These are phyloP conservation scores for Lipomyces yarrowii DNA, from an alignment of 1,139 yeast genomes.

Conservation along the genomic window DNA sequence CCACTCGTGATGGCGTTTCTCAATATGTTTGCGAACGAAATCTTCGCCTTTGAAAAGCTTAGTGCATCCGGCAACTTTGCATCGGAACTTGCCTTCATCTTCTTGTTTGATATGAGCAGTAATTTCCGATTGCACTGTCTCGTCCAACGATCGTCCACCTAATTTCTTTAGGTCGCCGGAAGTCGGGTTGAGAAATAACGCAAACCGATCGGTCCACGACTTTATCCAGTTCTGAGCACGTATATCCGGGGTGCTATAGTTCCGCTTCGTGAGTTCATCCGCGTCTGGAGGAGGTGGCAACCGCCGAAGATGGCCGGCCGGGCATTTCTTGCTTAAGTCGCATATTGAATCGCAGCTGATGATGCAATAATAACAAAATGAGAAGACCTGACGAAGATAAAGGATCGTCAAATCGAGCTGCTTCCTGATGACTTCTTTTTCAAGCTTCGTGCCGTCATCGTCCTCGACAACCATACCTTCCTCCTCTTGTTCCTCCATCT, in stretches of 20 bases:
- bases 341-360: slow-evolving; percentile 29
- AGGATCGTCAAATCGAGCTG: slow-evolving; percentile 30
- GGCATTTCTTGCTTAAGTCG: slow-evolving; percentile 28
- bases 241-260: slow-evolving; percentile 10
- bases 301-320: slow-evolving; percentile 28
- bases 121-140: slow-evolving; percentile 22
- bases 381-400: slow-evolving; percentile 31
- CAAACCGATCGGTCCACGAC: slow-evolving; percentile 28
- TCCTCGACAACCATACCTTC: slow-evolving; percentile 28
- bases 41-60: slow-evolving; percentile 35
- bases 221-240: slow-evolving; percentile 24
- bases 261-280: slow-evolving; percentile 4
- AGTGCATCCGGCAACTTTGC: slow-evolving; percentile 33
- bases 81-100: slow-evolving; percentile 33
- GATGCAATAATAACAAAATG: slow-evolving; percentile 32
- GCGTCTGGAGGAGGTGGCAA: slow-evolving; percentile 11
- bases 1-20: slow-evolving; percentile 34
- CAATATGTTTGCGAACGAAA: slow-evolving; percentile 34
- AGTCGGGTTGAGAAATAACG: slow-evolving; percentile 26
- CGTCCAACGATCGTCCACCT: slow-evolving; percentile 31
- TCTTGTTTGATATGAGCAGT: slow-evolving; percentile 29
- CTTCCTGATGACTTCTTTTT: slow-evolving; percentile 18
- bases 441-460: slow-evolving; percentile 6
- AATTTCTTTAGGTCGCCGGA: slow-evolving; percentile 26
- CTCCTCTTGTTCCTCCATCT: slow-evolving; percentile 23